These are phyloP conservation scores for Hygrophorus pudorinus DNA, from an alignment of 768 basidiomycete species.

Conservation along the genomic window DNA sequence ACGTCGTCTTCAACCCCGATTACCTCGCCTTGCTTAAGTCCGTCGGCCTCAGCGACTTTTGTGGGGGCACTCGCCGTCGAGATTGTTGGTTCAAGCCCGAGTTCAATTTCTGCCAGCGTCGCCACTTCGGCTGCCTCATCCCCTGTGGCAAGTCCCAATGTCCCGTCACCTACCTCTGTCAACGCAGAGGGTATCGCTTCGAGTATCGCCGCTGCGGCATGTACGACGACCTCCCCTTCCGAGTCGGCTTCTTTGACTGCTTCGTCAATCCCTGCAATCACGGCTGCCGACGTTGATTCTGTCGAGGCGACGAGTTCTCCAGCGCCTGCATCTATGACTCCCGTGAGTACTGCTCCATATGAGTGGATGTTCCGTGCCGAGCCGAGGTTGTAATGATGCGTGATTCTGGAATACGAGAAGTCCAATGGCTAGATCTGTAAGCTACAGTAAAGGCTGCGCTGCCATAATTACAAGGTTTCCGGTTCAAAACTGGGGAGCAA, in stretches of 20 bases:
- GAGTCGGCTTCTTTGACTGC: slow-evolving; percentile 4
- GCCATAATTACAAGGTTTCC: too few species aligned
- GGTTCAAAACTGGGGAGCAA: too few species aligned
- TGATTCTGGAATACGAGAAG: too few species aligned
- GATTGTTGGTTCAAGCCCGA: slow-evolving; percentile 3
- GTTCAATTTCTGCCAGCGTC: slow-evolving; percentile 3
- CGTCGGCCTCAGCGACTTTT: slow-evolving; percentile 4
- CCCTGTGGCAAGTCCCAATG: slow-evolving; percentile 1
- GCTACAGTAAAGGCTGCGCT: too few species aligned
- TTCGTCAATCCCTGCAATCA: slow-evolving; percentile 4
- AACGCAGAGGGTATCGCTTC: slow-evolving; percentile 25
- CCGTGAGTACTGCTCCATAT: too few species aligned
- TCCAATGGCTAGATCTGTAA: too few species aligned
- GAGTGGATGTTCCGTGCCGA: too few species aligned
- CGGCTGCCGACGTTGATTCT: too few species aligned
- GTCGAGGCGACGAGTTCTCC: too few species aligned
- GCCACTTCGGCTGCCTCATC: slow-evolving; percentile 1
- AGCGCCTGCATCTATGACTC: too few species aligned
- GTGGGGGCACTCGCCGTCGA: slow-evolving; percentile 15
- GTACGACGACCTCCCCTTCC: background rate
- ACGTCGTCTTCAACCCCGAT: background rate
- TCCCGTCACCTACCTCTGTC: slow-evolving; percentile 12
- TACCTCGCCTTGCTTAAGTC: background rate
- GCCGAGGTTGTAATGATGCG: too few species aligned
- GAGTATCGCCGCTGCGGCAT: slow-evolving; percentile 19